phyloP scores from a whole-genome alignment of 352 stramenopile genomes.

The Globisporangium spiculum region DNA sequence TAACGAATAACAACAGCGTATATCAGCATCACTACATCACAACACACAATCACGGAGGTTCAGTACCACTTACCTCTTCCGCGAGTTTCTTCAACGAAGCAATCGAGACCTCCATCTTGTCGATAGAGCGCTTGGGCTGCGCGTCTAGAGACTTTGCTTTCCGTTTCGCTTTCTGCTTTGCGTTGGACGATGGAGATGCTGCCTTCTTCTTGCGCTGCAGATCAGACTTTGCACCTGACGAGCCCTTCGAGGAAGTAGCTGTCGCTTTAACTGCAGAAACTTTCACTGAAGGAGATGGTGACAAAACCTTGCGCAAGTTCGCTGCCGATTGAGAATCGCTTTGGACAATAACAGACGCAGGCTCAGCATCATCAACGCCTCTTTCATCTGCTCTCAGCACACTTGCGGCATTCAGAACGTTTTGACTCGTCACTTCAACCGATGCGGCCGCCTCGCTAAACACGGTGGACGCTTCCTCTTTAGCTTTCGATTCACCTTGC shows the following conservation, averaged over 20 bases:
- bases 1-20: slow-evolving; percentile 18
- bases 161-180: slow-evolving; percentile 8
- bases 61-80: slow-evolving; percentile 18
- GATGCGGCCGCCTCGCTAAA: neutral
- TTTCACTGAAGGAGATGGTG: neutral
- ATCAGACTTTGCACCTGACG: neutral
- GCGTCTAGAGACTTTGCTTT: neutral
- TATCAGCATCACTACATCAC: neutral
- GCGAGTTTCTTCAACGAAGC: slow-evolving; percentile 29
- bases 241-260: neutral
- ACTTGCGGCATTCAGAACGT: neutral
- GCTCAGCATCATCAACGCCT: neutral
- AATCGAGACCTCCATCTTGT: slow-evolving; percentile 30
- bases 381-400: neutral
- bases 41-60: neutral
- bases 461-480: neutral
- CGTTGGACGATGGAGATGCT: neutral
- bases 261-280: neutral
- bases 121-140: slow-evolving; percentile 20
- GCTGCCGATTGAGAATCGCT: neutral
- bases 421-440: neutral
- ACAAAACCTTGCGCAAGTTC: neutral
- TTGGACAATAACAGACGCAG: neutral
- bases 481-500: neutral
- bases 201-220: neutral